Base-by-base conservation (phyloP, 2,329 filamentous ascomycete genomes). In the Colletotrichum incanum region DNA sequence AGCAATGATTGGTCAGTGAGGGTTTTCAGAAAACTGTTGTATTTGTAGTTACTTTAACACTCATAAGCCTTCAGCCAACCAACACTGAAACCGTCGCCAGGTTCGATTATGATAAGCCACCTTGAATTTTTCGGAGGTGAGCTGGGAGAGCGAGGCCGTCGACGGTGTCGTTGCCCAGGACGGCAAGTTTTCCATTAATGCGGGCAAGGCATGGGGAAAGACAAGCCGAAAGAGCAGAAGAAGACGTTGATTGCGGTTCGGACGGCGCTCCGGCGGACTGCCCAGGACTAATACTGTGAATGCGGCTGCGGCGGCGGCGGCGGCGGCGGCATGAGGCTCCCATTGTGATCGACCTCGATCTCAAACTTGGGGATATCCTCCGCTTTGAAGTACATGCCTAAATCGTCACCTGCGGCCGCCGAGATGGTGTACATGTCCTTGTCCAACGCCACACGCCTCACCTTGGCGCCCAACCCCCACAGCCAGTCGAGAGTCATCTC, bases 251-350 rank as follows among this genome's bases (percentile, higher is more conserved):
- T 88, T 3, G 82, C 90, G 4, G 91, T 92, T 31, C 94, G 97
- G 80, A 86, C 89, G 49, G 93, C 94, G 20, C 84, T 97, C 65
- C 87, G 95, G 66, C 88, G 91, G 77, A 96, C 28, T 31, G 28
- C 28, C 28, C 3, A 31, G 28, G 28, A 41, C 43, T 65, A 69
- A 20, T 69, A 59, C 20, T 64, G 59, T 26, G 49, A 6, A 12
- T 63, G 65, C 26, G 39, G 45, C 6, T 70, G 70, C 34, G 69
- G 69, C n/a, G n/a, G n/a, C n/a, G 70, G 67, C 20, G 61, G 67
- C 11, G 71, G 71, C 12, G 61, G 67, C 18, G 56, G 41, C 7
- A 56, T 58, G n/a, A 67, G 56, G 26, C 59, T 59, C 3, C 49
- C 41, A 8, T 73, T 67, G 37, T 71, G 71, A 34, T 73, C 67